Conservation (phyloP, 2,329 filamentous ascomycete species). For the Monosporascus cannonballus region DNA sequence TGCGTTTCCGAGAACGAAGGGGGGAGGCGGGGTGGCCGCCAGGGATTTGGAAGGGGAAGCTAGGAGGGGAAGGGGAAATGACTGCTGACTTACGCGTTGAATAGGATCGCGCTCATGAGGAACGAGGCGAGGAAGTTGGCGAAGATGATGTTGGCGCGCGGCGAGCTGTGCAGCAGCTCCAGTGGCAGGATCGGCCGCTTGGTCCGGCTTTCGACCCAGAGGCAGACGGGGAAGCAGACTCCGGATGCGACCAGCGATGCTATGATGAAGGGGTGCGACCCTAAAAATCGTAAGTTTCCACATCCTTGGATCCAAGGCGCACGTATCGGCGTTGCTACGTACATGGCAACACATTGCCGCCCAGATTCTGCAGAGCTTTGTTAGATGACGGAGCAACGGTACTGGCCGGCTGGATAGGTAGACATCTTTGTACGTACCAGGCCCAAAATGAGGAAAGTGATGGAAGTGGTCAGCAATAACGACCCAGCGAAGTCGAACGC, state of each 20-base stretch:
- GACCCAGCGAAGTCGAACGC: constrained; percentile 54
- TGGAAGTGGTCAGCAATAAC: constrained; percentile 42
- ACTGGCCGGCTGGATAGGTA: too few species aligned
- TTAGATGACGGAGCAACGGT: background rate
- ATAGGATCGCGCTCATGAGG: constrained; percentile 49
- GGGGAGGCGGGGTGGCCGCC: background rate
- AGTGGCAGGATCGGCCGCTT: constrained; percentile 56
- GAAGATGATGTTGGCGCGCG: constrained; percentile 53
- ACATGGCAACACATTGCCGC: constrained; percentile 58
- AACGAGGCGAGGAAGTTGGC: constrained; percentile 47
- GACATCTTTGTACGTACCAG: constrained; percentile 34
- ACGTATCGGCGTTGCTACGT: constrained; percentile 17
- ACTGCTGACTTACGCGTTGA: constrained; percentile 45
- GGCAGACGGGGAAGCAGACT: constrained; percentile 42
- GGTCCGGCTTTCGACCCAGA: constrained; percentile 46
- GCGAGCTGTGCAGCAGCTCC: constrained; percentile 40
- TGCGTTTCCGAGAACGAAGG: background rate
- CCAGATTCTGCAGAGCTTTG: constrained; percentile 40
- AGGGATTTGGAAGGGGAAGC: background rate
- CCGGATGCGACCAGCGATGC: constrained; percentile 41
- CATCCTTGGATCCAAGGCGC: background rate
- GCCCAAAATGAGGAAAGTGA: constrained; percentile 54
- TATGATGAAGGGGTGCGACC: constrained; percentile 55
- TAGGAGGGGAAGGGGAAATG: background rate
- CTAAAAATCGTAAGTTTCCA: constrained; percentile 16